Evolutionary conservation across 805 yeast genomes (phyloP), one percentile per base, ranked within the genome.

Genomic region (Spathaspora girioi): DNA sequence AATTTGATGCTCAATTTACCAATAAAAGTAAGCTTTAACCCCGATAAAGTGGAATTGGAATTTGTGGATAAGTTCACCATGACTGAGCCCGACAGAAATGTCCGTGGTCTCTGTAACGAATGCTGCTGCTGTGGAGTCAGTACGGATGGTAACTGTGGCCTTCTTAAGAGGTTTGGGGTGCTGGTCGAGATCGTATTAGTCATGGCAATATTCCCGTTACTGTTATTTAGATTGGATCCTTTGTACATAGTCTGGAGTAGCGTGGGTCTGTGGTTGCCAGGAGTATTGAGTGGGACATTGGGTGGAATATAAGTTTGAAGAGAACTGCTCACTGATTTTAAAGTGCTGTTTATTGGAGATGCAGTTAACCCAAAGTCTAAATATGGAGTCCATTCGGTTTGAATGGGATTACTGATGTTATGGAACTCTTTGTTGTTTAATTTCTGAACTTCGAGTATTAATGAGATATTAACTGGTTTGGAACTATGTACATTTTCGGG

Each of bases 1-100:
- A 85, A 65, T 56, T 74, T 71, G 4, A 86, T 82, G 41, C 76
- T 73, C 5, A 86, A 78, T 10, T 81, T 79, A 0, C 96, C 94
- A 5, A 78, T 71, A 51, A 87, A 81, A 2, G 86, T 78, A 12
- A 87, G 70, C 14, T 73, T 70, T 14, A 69, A 53, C 1, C 71
- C 71, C 7, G 62, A 56, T 17, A 74, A 58, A 4, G 68, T 53
- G 8, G 73, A 64, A 43, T 58, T 58, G 43, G 47, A 56, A 50
- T 54, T 62, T 19, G 69, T 63, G 8, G 70, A 58, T 38, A 73
- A 55, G 53, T 73, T 73, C 18, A 74, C 72, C 2, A 72, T 69
- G 19, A 73, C 67, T 1, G 54, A 38, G n/a, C 46, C 46, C 10
- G 35, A 27, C 44, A 42, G 29, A 14, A 42, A 42, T 6, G 44